Percentiles rank a stretch among this genome's conserved stretches.
Conservation (phyloP, 2,329 filamentous ascomycete genomes). For the Cladosporium oxysporum region DNA sequence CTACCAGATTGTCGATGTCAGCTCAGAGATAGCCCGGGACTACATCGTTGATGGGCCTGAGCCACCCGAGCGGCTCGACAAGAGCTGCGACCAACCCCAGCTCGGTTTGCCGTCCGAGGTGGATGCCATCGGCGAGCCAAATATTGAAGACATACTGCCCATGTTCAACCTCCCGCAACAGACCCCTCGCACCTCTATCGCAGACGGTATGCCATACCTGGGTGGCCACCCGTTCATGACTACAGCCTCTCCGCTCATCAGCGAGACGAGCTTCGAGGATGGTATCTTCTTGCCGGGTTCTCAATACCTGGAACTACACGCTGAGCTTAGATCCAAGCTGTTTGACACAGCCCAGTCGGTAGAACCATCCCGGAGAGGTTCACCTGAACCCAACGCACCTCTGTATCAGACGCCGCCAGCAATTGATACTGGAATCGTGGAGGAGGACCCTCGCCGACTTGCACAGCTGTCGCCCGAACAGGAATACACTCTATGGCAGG, state of each 20-base stretch:
- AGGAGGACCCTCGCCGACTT: conserved; percentile 30
- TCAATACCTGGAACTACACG: conserved; percentile 36
- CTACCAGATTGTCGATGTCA: conserved; percentile 36
- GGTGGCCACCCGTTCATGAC: conserved; percentile 15
- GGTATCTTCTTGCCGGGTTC: conserved; percentile 38
- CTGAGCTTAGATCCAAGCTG: conserved; percentile 33
- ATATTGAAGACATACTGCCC: conserved; percentile 14
- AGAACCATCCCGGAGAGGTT: conserved; percentile 22
- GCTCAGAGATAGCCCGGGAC: conserved; percentile 34
- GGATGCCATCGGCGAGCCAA: conserved; percentile 1
- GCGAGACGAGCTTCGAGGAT: conserved; percentile 34
- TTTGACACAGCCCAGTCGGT: conserved; percentile 36
- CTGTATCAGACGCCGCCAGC: background rate
- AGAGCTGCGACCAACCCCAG: background rate
- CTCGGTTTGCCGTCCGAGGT: background rate
- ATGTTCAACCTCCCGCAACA: conserved; percentile 17
- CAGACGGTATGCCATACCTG: background rate
- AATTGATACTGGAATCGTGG: background rate
- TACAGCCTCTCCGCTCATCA: conserved; percentile 24
- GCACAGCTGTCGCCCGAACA: conserved; percentile 33
- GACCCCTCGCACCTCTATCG: conserved; percentile 15
- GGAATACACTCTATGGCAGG: conserved; percentile 36
- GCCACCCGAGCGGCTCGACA: conserved; percentile 16
- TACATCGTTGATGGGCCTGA: conserved; percentile 25
- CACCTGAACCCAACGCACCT: background rate